These are phyloP conservation scores for Blastobotrys proliferans DNA, from an alignment of 1,139 yeast genomes.

Conservation along the genomic window DNA sequence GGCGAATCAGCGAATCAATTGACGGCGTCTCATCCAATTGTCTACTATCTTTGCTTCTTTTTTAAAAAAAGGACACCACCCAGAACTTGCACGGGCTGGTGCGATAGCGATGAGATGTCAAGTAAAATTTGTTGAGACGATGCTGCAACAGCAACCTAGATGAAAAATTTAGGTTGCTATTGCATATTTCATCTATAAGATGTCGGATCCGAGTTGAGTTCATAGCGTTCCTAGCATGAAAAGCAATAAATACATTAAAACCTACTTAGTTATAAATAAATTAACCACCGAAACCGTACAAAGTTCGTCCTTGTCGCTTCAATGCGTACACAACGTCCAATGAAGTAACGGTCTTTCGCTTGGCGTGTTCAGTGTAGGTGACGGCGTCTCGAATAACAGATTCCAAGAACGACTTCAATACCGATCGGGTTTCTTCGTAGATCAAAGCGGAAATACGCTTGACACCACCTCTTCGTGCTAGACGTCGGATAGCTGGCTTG, in stretches of 20 bases:
- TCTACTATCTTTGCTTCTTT: too few species aligned
- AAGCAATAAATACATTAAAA: constrained; percentile 12
- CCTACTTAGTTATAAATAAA: constrained; percentile 8
- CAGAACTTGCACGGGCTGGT: too few species aligned
- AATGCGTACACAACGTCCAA: constrained; percentile 98
- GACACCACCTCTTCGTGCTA: constrained; percentile 99
- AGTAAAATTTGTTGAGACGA: too few species aligned
- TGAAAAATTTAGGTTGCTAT: not conserved
- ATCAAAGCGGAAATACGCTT: constrained; percentile 99
- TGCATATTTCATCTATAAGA: not conserved
- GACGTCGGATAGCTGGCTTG: constrained; percentile 99
- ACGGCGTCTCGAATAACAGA: constrained; percentile 99
- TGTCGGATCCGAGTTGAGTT: not conserved
- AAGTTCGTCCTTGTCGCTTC: constrained; percentile 99
- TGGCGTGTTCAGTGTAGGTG: constrained; percentile 99
- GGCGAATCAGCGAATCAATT: too few species aligned
- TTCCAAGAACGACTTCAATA: constrained; percentile 92
- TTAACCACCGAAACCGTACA: constrained; percentile 99
- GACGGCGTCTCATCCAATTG: too few species aligned
- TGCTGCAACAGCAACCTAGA: too few species aligned
- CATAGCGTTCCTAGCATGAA: too few species aligned
- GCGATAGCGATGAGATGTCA: not conserved
- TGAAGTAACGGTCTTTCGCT: constrained; percentile 99
- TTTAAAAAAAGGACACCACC: too few species aligned
- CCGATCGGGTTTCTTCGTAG: constrained; percentile 98